Base-by-base conservation (phyloP, 2,329 filamentous ascomycete genomes). In the Lecanicillium sp. region DNA sequence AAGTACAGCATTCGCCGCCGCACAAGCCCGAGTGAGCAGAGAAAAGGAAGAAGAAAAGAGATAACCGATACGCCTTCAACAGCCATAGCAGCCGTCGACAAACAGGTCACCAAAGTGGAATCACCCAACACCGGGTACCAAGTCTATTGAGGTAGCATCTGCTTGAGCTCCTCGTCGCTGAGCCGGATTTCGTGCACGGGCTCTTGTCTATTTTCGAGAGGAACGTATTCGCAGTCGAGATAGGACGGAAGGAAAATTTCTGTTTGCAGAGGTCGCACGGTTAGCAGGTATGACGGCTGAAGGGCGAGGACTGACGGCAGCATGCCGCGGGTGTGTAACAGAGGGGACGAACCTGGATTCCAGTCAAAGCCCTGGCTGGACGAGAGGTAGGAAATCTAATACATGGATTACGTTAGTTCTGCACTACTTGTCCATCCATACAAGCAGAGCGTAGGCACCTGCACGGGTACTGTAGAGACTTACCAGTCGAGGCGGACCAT, bases 241-340 rank as follows among this genome's bases (percentile, higher is more conserved):
- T 87, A 87, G 7, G 82, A 86, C 2, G 84, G 84, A 2, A 89
- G 73, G 62, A 89, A 89, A 59, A 89, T 85, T 56, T 89, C 84
- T 83, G 46, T 11, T 8, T 39, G 14, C 7, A 3, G 13, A n/a
- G 19, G 20, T 9, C 12, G 29, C 15, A 20, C 25, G 17, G 28
- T 39, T 34, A 39, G 37, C 33, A 33, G 37, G 37, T 31, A 22
- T 33, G 31, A 28, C 14, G 29, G 18, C 29, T 30, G 36, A 13
- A 32, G 29, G 27, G 38, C 17, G 28, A 12, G n/a, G n/a, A n/a
- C n/a, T n/a, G n/a, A n/a, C n/a, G n/a, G n/a, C n/a, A n/a, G n/a
- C n/a, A n/a, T n/a, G n/a, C n/a, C n/a, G n/a, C n/a, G n/a, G n/a
- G n/a, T 4, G n/a, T 19, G 32, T 20, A 22, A 18, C 32, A 10